Percentiles rank a stretch among this genome's conserved stretches.
Conservation (phyloP, 2,329 filamentous ascomycete species). For the Diaporthe sp. region DNA sequence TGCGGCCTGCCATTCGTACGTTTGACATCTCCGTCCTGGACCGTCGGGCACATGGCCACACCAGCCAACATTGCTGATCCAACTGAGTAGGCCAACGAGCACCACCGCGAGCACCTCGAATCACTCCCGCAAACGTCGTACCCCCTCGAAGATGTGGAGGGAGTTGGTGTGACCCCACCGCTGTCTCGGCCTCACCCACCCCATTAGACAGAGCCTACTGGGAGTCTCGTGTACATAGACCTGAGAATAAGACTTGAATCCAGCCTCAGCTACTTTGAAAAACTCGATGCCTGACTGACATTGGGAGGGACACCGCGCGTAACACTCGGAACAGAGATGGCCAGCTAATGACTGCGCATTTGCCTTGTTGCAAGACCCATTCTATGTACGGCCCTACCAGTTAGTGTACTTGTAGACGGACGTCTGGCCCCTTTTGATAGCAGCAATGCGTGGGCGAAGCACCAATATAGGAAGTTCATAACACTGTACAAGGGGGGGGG, state of each 20-base stretch:
- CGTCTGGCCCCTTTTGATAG: neutral
- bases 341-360: neutral
- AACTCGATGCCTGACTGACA: too few species aligned
- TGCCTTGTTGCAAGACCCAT: neutral
- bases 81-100: slow-evolving; percentile 80
- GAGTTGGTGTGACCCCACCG: slow-evolving; percentile 46
- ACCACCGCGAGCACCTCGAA: slow-evolving; percentile 86
- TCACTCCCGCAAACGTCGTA: slow-evolving; percentile 84
- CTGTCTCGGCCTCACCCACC: slow-evolving; percentile 32
- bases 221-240: slow-evolving; percentile 26
- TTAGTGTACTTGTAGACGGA: neutral
- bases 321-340: neutral
- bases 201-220: neutral
- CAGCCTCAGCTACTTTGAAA: neutral
- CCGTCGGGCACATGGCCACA: neutral
- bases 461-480: too few species aligned
- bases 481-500: neutral
- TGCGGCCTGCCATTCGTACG: slow-evolving; percentile 94
- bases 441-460: neutral
- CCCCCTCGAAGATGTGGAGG: slow-evolving; percentile 65
- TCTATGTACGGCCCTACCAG: too few species aligned
- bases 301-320: too few species aligned
- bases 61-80: neutral
- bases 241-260: slow-evolving; percentile 14
- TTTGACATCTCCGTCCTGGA: slow-evolving; percentile 34